Base-by-base conservation (phyloP, 2,329 filamentous ascomycete species). In the Nigrospora sphaerica region DNA sequence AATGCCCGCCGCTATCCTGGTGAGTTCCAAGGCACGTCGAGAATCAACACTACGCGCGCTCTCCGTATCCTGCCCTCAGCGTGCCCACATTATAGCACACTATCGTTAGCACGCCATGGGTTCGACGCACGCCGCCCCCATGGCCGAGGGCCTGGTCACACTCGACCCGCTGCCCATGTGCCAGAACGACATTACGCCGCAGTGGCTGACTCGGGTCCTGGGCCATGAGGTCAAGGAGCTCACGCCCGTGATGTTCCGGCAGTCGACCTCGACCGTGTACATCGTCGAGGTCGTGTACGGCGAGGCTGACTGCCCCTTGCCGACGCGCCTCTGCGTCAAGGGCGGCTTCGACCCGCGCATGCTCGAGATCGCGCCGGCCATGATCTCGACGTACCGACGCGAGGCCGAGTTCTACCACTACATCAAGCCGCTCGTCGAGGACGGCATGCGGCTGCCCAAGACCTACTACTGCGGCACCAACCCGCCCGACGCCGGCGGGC, bases 311-410 rank as follows among this genome's bases (percentile, higher is more conserved):
- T 28, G 23, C 7, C 23, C 23, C 34, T 44, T 35, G 31, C 49
- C 51, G 12, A 38, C 32, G 7, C 43, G 42, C 12, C 14, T 54
- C 17, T 53, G 52, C 31, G 39, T 53, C 39, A 54, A 51, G 39
- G 52, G 48, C n/a, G 44, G 50, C 6, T 52, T 54, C 18, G 46
- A 50, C 40, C 46, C 50, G 7, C n/a, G n/a, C 23, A 39, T 49
- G 35, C 39, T 52, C 6, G 48, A 37, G 23, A 36, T 32, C 17
- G 49, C 48, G 31, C 31, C 43, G 3, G 47, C 49, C 5, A 37
- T 51, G 18, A 42, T 39, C 12, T n/a, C 11, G 6, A 18, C 46
- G 3, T 54, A 54, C 34, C 46, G 41, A 6, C 46, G 45, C 1
- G 52, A 52, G 28, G 44, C 46, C 39, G 44, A 50, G 5, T 54